Evolutionary conservation across 495 filamentous ascomycete species (phyloP), one percentile per base, ranked within the genome.

Genomic region (Xylaria sp.): DNA sequence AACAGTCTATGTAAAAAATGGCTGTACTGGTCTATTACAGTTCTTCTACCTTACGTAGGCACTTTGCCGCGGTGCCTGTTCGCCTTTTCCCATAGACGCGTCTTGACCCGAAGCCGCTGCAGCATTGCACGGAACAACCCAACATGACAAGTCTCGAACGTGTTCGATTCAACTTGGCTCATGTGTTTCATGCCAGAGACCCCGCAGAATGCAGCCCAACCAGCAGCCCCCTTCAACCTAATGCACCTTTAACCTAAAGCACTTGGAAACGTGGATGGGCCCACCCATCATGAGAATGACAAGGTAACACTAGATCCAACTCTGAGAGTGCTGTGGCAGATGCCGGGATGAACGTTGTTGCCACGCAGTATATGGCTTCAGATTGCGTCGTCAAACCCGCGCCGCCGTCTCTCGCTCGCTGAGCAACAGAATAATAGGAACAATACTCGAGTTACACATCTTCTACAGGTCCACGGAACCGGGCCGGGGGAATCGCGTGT

Each of bases 161-260:
- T 19, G 17, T 8, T 59, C 33, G 31, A 59, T 59, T 59, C 17
- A 59, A 59, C 57, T 59, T 37, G 17, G 57, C 57, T 37, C 33
- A 21, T 8, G 7, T 59, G 31, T 59, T 21, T 59, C 31, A 59
- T 59, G 52, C 33, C 19, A 59, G 2, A n/a, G 15, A 58, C 31
- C 41, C 35, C 35, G 58, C 58, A 21, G 58, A 19, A 41, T 61
- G 59, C 37, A 26, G 35, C 37, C 35, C 59, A 26, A 43, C 35
- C 57, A 37, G 33, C 33, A 37, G 29, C 29, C 57, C 37, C 35
- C n/a, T 61, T 41, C n/a, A 41, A 37, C 57, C 57, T 37, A 7
- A 59, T 37, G 57, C 57, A 59, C 24, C 24, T 55, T 55, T 55
- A 55, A 55, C 52, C 52, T 55, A 55, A 55, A 55, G 24, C 52